Evolutionary conservation across 352 stramenopile genomes (phyloP), one percentile per base, ranked within the genome.

Genomic region (Globisporangium emineosum): DNA sequence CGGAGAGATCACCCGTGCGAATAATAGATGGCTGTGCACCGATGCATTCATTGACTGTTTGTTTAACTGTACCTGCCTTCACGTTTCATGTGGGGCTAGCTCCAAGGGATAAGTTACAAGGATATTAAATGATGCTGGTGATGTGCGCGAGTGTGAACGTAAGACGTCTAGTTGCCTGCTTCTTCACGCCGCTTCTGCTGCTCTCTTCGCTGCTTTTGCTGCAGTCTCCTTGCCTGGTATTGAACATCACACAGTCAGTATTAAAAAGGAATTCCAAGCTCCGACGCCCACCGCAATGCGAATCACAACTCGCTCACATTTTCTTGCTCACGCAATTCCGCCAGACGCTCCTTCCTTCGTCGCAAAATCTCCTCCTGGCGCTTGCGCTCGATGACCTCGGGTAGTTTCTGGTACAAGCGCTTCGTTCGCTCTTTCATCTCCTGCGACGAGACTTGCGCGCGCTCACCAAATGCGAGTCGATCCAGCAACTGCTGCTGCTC

Each of bases 401-500:
- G 86, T 0, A 93, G 66, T 60, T 91, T 69, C 45, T 83, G 75
- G 61, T 92, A 93, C 33, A 89, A 57, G 13, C 83, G 77, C 7
- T 64, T 72, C 12, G 74, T 93, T 30, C 83, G 77, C 37, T 84
- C 76, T 40, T 81, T 86, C 82, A 92, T 92, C 58, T 93, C 86
- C 5, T 75, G 66, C 4, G 53, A 63, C 1, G 86, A 88, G 5
- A 93, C 79, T 23, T 86, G 83, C 29, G 73, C 74, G 5, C 83
- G 79, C 27, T 73, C 69, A 3, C 82, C 81, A 2, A 70, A 66
- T 9, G 81, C 80, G 15, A 92, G 67, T 13, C 83, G 81, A 21
- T 69, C 62, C 0, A 90, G 62, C 19, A 92, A 51, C 19, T 60
- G 35, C 23, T 76, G 64, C 56, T 83, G 65, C 33, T 71, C 52